Base-by-base conservation (phyloP, 306 rosid species). In the Corylus americana region DNA sequence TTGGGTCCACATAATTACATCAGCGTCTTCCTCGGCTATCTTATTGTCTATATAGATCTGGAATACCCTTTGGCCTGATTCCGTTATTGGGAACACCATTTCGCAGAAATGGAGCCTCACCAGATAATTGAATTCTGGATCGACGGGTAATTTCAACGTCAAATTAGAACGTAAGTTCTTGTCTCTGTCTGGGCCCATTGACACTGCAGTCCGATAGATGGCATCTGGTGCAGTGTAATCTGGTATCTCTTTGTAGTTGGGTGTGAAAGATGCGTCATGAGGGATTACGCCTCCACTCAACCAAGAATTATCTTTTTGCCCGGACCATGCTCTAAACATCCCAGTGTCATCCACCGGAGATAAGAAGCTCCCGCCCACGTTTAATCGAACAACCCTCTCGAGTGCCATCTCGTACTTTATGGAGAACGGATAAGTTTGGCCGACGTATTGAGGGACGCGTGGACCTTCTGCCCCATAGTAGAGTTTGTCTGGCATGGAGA, bases 111-210 rank as follows among this genome's bases (percentile, higher is more conserved):
- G 71, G 12, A 89, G 89, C 87, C 93, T 89, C 11, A 89, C 71
- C 2, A 89, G 78, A 75, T 87, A 85, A 0, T 11, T 20, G 82
- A 86, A 89, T 37, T 89, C 93, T 8, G 87, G 22, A 70, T 87
- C 93, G 7, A 89, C 62, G 0, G 80, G 29, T 8, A 85, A 85
- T 59, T 39, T 5, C 91, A 85, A 89, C 0, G 88, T 81, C 3
- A n/a, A 63, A 27, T 87, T 84, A 77, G 7, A 77, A 57, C 55
- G 64, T 25, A 82, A 57, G 62, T 81, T 84, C 51, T 29, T 1
- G 14, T 8, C 0, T 0, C 0, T 16, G 50, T 37, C 16, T 6
- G 51, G 1, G 3, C 4, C 0, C 86, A 82, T 70, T 25, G 67
- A 22, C 5, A 53, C 49, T 0, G 72, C 64, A 5, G 83, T 39